These are phyloP conservation scores for Penicillium sp. DNA, from an alignment of 2,329 filamentous ascomycete genomes.

Conservation along the genomic window DNA sequence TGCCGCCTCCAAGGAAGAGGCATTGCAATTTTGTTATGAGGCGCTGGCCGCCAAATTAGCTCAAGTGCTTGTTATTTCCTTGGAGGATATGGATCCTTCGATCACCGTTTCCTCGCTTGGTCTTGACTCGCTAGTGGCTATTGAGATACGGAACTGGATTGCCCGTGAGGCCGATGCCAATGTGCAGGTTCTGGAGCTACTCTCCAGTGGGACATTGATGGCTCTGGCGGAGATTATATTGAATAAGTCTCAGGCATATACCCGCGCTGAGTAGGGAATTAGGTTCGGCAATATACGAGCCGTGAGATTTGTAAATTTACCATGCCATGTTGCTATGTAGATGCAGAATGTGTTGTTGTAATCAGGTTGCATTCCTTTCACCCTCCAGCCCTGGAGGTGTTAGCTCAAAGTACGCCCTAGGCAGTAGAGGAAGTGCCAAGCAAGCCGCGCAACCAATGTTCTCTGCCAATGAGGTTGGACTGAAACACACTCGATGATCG, in stretches of 20 bases:
- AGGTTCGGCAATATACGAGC: conserved; percentile 3
- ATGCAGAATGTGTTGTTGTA: not conserved
- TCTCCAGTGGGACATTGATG: conserved; percentile 27
- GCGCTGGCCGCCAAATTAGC: conserved; percentile 53
- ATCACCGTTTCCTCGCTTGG: conserved; percentile 25
- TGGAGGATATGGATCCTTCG: conserved; percentile 50
- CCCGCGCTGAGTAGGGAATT: not conserved
- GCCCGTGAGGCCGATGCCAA: conserved; percentile 31
- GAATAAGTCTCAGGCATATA: conserved; percentile 22
- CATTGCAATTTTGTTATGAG: conserved; percentile 47
- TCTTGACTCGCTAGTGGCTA: conserved; percentile 25
- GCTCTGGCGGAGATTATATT: conserved; percentile 27
- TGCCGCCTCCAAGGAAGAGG: conserved; percentile 48
- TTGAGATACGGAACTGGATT: conserved; percentile 29
- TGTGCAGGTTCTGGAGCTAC: conserved; percentile 32
- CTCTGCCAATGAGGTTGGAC: not conserved
- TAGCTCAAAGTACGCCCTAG: too few species aligned
- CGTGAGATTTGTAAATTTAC: not conserved
- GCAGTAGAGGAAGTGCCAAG: not conserved
- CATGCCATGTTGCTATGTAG: not conserved
- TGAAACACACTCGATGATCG: not conserved
- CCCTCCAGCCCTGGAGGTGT: not conserved
- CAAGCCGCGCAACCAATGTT: not conserved
- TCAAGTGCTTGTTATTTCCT: conserved; percentile 52
- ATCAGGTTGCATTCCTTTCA: not conserved